phyloP scores from a whole-genome alignment of 495 filamentous ascomycete genomes.

The Chlorociboria aeruginascens region DNA sequence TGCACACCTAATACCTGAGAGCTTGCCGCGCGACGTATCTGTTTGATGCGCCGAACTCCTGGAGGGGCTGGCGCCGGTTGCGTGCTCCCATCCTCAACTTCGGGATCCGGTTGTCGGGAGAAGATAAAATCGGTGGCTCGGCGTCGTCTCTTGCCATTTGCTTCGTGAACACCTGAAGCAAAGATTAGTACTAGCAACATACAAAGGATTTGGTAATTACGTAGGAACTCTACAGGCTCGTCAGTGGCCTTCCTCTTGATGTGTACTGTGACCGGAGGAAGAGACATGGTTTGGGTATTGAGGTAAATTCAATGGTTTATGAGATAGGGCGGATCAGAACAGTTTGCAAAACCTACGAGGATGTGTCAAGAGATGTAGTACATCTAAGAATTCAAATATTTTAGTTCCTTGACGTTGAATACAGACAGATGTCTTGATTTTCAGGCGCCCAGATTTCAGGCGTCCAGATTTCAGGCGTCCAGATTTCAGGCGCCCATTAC shows the following conservation, averaged over 20 bases:
- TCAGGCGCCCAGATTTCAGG: too few relatives aligned
- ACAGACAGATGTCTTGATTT: too few relatives aligned
- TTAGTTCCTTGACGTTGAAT: too few relatives aligned
- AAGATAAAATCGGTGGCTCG: slow-evolving; percentile 8
- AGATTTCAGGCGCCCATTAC: too few relatives aligned
- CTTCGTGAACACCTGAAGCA: slow-evolving; percentile 7
- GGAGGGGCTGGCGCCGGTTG: background rate
- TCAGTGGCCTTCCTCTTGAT: slow-evolving; percentile 44
- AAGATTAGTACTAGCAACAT: background rate
- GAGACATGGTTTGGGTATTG: slow-evolving; percentile 24
- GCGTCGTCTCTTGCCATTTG: slow-evolving; percentile 3
- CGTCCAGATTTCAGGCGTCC: too few relatives aligned
- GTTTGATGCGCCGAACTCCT: slow-evolving; percentile 11
- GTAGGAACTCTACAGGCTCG: slow-evolving; percentile 40
- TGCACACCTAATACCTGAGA: background rate
- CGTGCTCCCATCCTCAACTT: background rate
- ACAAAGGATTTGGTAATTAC: slow-evolving; percentile 20
- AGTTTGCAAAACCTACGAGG: too few relatives aligned
- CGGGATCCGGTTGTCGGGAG: slow-evolving; percentile 1
- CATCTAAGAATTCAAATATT: too few relatives aligned
- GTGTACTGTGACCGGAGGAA: slow-evolving; percentile 38
- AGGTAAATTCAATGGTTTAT: too few relatives aligned
- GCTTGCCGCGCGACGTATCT: slow-evolving; percentile 15
- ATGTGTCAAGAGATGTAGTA: too few relatives aligned
- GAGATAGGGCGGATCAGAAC: too few relatives aligned